phyloP scores from a whole-genome alignment of 148 eudicot genomes.

The Fagopyrum tataricum region DNA sequence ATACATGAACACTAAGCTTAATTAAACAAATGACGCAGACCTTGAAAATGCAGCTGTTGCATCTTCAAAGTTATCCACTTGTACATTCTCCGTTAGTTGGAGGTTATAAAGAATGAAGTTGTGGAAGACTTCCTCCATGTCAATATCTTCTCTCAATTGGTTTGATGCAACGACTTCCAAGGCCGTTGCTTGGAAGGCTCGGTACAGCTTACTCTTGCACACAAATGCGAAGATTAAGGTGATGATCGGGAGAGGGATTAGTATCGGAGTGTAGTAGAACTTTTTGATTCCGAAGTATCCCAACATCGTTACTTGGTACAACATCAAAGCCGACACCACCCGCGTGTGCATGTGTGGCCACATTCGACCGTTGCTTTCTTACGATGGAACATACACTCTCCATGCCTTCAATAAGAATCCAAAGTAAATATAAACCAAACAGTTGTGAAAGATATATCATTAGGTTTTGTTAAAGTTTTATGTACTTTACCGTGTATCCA shows the following conservation, averaged over 20 bases:
- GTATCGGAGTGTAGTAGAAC: constrained; percentile 29
- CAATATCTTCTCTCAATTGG: constrained; percentile 48
- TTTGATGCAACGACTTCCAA: constrained; percentile 60
- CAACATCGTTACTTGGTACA: constrained; percentile 70
- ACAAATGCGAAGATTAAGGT: constrained; percentile 45
- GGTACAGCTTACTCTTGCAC: constrained; percentile 54
- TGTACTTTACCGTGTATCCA: no score
- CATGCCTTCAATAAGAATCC: constrained; percentile 44
- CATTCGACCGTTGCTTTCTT: constrained; percentile 82
- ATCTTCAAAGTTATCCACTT: constrained; percentile 48
- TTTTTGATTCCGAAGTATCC: constrained; percentile 58
- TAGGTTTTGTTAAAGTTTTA: no score
- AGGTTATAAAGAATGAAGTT: constrained; percentile 58
- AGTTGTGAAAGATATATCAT: no score
- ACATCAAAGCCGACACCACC: constrained; percentile 52
- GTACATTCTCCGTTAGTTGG: constrained; percentile 38
- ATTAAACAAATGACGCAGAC: constrained; percentile 22
- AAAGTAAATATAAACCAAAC: no score
- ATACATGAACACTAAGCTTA: background rate
- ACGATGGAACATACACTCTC: constrained; percentile 74
- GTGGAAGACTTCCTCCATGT: constrained; percentile 52
- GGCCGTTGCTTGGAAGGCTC: constrained; percentile 57
- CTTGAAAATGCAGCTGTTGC: constrained; percentile 35
- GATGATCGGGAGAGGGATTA: constrained; percentile 50
- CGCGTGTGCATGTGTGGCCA: constrained; percentile 86